Evolutionary conservation across 352 stramenopile genomes (phyloP), one percentile per base, ranked within the genome.

Genomic region (Halophytophthora batemanensis): DNA sequence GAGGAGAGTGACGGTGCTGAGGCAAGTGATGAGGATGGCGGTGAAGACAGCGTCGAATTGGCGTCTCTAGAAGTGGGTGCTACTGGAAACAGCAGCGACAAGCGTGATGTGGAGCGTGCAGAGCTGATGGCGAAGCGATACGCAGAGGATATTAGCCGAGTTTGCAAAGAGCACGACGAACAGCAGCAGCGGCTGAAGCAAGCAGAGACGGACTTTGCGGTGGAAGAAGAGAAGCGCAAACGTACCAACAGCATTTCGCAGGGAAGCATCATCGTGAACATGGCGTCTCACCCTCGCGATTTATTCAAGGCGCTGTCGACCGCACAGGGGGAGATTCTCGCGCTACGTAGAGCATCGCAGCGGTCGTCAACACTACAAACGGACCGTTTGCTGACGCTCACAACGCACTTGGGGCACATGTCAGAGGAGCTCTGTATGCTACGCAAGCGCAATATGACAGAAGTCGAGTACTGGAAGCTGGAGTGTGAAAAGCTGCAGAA

Each of bases 401-500:
- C 77, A 22, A 86, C 65, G 0, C 77, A 87, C 51, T 56, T 87
- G 23, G 60, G 70, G 0, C 77, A 87, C 40, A 81, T 87, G 35
- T 87, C 77, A 1, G 77, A 86, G 45, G 77, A 87, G 23, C 46
- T 87, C 0, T 82, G 69, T n/a, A 86, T 82, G 45, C 55, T 87
- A 14, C 66, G 77, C 11, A 87, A 87, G 31, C 58, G 74, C 19
- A 82, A 78, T n/a, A 61, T 56, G 8, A 63, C 70, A 0, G 77
- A 87, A 36, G 67, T 84, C 4, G 74, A 81, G 19, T 87, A 72
- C 44, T 87, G 77, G 77, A 80, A 82, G 28, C 50, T 87, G 6
- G 77, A 87, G 37, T 83, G 77, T 50, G 72, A 83, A 43, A 87
- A 86, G 36, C 56, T 79, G 2, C 72, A 87, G 41, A 80, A 84